Base-by-base conservation (phyloP, 1,284 basidiomycete species). In the Leucoagaricus sp. region DNA sequence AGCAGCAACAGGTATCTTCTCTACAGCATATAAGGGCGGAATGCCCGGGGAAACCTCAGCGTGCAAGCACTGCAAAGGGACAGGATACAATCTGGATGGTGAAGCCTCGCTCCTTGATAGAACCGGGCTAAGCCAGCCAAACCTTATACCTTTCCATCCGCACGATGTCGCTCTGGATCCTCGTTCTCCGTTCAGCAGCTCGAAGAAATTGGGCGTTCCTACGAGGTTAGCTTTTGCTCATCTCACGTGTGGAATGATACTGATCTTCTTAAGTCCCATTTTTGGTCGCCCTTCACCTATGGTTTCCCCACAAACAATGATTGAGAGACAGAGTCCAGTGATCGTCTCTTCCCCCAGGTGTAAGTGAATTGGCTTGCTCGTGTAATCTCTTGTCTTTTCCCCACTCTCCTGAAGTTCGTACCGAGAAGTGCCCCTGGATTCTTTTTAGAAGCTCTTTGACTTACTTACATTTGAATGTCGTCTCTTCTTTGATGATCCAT, bases 21-120 rank as follows among this genome's bases (percentile, higher is more conserved):
- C 48, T 12, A 21, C 48, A 10, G 23, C 53, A 8, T 17, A 7
- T 13, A 42, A 21, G 38, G 33, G 40, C n/a, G 36, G 6, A 26
- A 38, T 48, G 29, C 25, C 34, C 21, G 19, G 2, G 9, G 10
- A 12, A 19, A 29, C 26, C n/a, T 50, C 53, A 23, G 7, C 53
- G 15, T 56, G 54, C 48, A 45, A 38, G 13, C 40, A 56, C 6
- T 50, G 54, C 17, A 49, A 50, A 7, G 54, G 54, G n/a, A 50
- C 54, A 46, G 54, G 54, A 23, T 49, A 21, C 21, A 36, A 45
- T n/a, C 13, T 13, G 6, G 42, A 38, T 36, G 54, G 19, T 19
- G 25, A 36, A 25, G 36, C 33, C 10, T 44, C 54, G 17, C 13
- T 50, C 50, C 29, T 50, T 10, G 47, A 50, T 9, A 44, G 33